A percentile compares a stretch with the other conserved stretches of the same genome.
Conservation (phyloP, 2,329 filamentous ascomycete species). For the Trichophyton mentagrophytes region DNA sequence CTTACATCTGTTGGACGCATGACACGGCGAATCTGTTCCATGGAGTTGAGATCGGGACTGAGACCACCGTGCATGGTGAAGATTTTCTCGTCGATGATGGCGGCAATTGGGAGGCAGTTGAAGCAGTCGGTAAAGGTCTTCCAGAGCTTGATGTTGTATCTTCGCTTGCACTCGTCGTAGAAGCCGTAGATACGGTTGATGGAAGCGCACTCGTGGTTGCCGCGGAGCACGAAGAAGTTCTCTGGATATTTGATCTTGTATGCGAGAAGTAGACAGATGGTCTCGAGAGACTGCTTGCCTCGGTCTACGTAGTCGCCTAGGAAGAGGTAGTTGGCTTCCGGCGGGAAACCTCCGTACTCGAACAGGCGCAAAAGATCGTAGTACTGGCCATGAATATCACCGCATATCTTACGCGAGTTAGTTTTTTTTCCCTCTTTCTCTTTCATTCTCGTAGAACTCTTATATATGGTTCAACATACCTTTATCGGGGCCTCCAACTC, state of each 20-base stretch:
- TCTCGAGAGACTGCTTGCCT: slow-evolving; percentile 98
- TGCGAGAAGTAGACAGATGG: slow-evolving; percentile 86
- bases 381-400: slow-evolving; percentile 98
- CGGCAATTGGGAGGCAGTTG: slow-evolving; percentile 95
- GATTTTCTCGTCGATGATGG: slow-evolving; percentile 99
- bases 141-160: slow-evolving; percentile 99
- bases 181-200: slow-evolving; percentile 99
- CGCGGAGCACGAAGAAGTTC: slow-evolving; percentile 97
- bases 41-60: slow-evolving; percentile 94
- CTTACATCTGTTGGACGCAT: slow-evolving; percentile 98
- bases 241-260: slow-evolving; percentile 99
- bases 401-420: slow-evolving; percentile 61
- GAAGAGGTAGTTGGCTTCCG: slow-evolving; percentile 98
- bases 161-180: slow-evolving; percentile 98
- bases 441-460: background rate
- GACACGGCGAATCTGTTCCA: slow-evolving; percentile 98
- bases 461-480: slow-evolving; percentile 42
- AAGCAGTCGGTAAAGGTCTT: slow-evolving; percentile 99
- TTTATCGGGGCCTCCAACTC: slow-evolving; percentile 98
- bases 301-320: slow-evolving; percentile 97
- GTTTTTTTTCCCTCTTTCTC: too few species aligned
- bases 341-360: slow-evolving; percentile 95
- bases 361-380: slow-evolving; percentile 95
- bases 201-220: slow-evolving; percentile 97
- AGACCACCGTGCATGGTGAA: slow-evolving; percentile 99